Base-by-base conservation (phyloP, 768 basidiomycete genomes). In the Termitomyces sp. region DNA sequence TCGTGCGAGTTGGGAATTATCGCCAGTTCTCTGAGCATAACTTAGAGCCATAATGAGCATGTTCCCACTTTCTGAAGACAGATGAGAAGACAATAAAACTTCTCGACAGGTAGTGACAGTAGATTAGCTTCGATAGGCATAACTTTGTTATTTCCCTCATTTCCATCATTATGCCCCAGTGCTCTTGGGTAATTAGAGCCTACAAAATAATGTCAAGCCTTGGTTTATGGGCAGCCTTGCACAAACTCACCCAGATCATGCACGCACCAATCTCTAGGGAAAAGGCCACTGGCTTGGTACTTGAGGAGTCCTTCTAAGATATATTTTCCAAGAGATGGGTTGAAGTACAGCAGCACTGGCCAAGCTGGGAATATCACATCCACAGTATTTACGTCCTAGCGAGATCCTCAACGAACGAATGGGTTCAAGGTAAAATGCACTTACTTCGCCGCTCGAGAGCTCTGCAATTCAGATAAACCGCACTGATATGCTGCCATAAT, bases 41-140 rank as follows among this genome's bases (percentile, higher is more conserved):
- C 79, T 80, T 50, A 85, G 70, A 2, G 83, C 74, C 85, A 86
- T 86, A 68, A 86, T 86, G 4, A 88, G 71, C 83, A 86, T 86
- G 63, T 89, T 87, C 12, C 85, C 87, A 57, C 82, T 83, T 68
- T 88, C 87, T 84, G 49, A 28, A 35, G 53, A 19, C 37, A 49
- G 12, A 44, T 40, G 17, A 46, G 45, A 30, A 46, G 37, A 15
- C 5, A 38, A 17, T 38, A 17, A 8, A 30, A 30, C 30, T 10
- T 11, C 7, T 12, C 17, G 10, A 2, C 1, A 7, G 11, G 0
- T 6, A 19, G 6, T 6, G 3, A n/a, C 40, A 35, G 17, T 41
- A 6, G 7, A 19, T 26, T 21, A 74, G 76, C 75, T 74, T 80
- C 78, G 4, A 83, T 76, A 12, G 80, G 81, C 81, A 83, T 82